Evolutionary conservation across 768 basidiomycete genomes (phyloP).

Genomic region (Rhizopogon vesiculosus): DNA sequence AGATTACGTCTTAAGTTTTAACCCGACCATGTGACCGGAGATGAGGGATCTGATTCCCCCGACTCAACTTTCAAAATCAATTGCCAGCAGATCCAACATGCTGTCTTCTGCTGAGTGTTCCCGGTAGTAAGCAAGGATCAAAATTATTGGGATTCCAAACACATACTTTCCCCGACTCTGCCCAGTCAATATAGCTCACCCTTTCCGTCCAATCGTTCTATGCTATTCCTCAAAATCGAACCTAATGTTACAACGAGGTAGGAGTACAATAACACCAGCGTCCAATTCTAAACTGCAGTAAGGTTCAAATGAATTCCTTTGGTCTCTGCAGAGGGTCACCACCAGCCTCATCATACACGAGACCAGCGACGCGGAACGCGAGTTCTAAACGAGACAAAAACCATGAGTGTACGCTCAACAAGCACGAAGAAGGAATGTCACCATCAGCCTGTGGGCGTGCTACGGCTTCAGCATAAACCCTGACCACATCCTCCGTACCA

Average conservation of each 20-base stretch:
- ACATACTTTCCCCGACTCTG: too few relatives aligned
- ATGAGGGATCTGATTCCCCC: too few relatives aligned
- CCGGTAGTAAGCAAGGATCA: too few relatives aligned
- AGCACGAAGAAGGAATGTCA: slow-evolving; percentile 24
- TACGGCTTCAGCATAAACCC: slow-evolving; percentile 93
- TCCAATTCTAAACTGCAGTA: neutral
- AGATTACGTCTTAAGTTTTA: slow-evolving; percentile 15
- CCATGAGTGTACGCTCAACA: slow-evolving; percentile 3
- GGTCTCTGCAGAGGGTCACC: slow-evolving; percentile 78
- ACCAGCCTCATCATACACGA: slow-evolving; percentile 80
- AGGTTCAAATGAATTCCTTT: slow-evolving; percentile 65
- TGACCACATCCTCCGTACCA: slow-evolving; percentile 96
- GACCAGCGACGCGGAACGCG: slow-evolving; percentile 78
- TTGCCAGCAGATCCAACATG: neutral
- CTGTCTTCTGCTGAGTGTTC: too few relatives aligned
- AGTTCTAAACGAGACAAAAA: slow-evolving; percentile 49
- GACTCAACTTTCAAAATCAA: neutral
- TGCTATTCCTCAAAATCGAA: neutral
- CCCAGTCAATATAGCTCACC: too few relatives aligned
- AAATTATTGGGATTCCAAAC: too few relatives aligned
- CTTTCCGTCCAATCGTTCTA: too few relatives aligned
- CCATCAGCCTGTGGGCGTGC: slow-evolving; percentile 76
- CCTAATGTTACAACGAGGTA: neutral
- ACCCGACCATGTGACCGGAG: neutral
- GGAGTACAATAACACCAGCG: neutral